phyloP scores from a whole-genome alignment of 176 grass and related monocot species.

The Thinopyrum elongatum region DNA sequence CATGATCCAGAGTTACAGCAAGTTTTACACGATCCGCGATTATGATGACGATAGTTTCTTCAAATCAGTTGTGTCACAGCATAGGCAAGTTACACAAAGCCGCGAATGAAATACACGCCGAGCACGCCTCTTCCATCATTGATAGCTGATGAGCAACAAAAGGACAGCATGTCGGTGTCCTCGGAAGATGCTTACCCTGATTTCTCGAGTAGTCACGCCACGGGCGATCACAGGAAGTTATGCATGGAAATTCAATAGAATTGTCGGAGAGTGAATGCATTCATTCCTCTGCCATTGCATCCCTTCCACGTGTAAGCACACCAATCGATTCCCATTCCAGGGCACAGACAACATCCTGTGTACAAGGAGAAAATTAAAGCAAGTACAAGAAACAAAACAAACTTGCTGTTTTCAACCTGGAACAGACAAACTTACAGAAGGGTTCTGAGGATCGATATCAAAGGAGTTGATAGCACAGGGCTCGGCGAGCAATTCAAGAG shows the following conservation, averaged over 20 bases:
- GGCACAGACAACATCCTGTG: conserved; percentile 79
- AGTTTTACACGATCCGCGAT: background rate
- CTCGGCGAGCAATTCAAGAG: conserved; percentile 62
- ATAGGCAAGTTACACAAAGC: background rate
- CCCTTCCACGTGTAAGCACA: conserved; percentile 70
- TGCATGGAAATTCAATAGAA: background rate
- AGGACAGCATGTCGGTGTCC: background rate
- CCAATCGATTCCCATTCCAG: conserved; percentile 92
- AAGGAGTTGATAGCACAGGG: conserved; percentile 87
- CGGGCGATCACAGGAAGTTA: background rate
- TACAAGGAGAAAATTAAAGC: background rate
- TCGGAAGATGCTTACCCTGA: background rate
- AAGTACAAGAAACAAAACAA: background rate
- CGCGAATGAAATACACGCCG: background rate
- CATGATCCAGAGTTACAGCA: background rate
- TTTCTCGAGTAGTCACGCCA: background rate
- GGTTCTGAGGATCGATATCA: conserved; percentile 89
- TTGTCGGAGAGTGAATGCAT: background rate
- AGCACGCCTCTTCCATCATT: background rate
- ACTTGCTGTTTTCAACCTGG: background rate
- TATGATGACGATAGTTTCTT: background rate
- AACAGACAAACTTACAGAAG: conserved; percentile 59
- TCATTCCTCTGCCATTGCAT: conserved; percentile 47
- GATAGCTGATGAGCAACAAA: background rate
- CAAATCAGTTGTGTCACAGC: background rate